A percentile compares a stretch with the other conserved stretches of the same genome.
phyloP scores from a whole-genome alignment of 129 eudicot species.

The Logfia minima region DNA sequence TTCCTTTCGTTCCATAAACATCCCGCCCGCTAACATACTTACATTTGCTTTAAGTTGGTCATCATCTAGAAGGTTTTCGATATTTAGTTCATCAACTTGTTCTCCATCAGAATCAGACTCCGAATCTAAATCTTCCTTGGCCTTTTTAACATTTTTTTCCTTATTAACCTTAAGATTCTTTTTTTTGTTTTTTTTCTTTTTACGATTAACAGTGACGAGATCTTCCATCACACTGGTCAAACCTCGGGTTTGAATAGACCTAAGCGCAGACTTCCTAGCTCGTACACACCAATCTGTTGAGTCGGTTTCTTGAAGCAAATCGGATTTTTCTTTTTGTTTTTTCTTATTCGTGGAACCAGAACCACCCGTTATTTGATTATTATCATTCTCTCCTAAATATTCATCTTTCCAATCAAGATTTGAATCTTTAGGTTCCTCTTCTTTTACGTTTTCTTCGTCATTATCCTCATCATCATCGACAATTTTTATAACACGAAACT shows the following conservation, averaged over 20 bases:
- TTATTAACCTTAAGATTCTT: conserved; percentile 33
- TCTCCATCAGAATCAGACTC: conserved; percentile 39
- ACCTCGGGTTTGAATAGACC: conserved; percentile 83
- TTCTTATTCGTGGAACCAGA: conserved; percentile 36
- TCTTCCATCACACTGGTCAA: conserved; percentile 53
- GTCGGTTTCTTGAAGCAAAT: conserved; percentile 52
- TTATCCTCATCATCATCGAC: conserved; percentile 47
- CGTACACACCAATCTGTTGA: conserved; percentile 86
- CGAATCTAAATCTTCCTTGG: conserved; percentile 21
- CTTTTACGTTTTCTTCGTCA: conserved; percentile 13
- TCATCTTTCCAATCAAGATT: conserved; percentile 67
- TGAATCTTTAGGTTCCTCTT: conserved; percentile 18
- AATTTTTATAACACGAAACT: conserved; percentile 37
- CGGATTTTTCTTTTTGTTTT: conserved; percentile 47
- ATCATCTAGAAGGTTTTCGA: conserved; percentile 32
- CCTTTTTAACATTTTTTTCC: conserved; percentile 7
- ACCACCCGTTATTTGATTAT: not conserved
- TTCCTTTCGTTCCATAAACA: conserved; percentile 68
- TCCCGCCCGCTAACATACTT: conserved; percentile 69
- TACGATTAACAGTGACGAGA: conserved; percentile 41
- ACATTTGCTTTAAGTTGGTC: conserved; percentile 41
- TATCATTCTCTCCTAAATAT: conserved; percentile 62
- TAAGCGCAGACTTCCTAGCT: conserved; percentile 82
- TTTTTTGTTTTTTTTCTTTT: conserved; percentile 53
- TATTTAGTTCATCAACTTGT: conserved; percentile 33